phyloP scores from a whole-genome alignment of 2,329 filamentous ascomycete genomes.

The Drechslerella dactyloides region DNA sequence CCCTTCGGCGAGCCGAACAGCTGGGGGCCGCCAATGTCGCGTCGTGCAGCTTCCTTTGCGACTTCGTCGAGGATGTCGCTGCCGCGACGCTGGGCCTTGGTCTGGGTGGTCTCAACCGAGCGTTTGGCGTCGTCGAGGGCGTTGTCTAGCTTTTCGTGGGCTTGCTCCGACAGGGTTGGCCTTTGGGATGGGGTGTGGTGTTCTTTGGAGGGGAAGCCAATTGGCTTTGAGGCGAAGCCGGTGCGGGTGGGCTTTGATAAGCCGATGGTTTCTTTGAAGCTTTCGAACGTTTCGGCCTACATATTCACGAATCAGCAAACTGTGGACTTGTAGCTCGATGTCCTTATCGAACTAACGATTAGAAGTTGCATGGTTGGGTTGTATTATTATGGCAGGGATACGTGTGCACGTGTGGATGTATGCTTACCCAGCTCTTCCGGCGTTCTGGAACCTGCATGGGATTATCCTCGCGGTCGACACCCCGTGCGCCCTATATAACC shows the following conservation, averaged over 20 bases:
- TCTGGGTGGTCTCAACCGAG: slow-evolving; percentile 27
- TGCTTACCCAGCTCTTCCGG: slow-evolving; percentile 43
- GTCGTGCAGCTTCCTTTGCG: slow-evolving; percentile 24
- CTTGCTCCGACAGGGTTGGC: slow-evolving; percentile 18
- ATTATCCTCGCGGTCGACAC: slow-evolving; percentile 42
- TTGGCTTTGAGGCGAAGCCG: slow-evolving; percentile 32
- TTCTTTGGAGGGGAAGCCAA: slow-evolving; percentile 23
- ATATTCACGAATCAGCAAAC: too few species aligned
- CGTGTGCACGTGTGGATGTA: background rate
- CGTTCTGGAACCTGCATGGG: slow-evolving; percentile 27
- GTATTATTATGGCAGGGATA: background rate
- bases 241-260: too few species aligned
- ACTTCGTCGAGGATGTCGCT: slow-evolving; percentile 46
- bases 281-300: too few species aligned
- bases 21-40: slow-evolving; percentile 42
- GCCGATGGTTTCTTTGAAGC: too few species aligned
- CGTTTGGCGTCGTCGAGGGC: slow-evolving; percentile 36
- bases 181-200: slow-evolving; percentile 19
- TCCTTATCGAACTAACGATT: too few species aligned
- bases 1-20: slow-evolving; percentile 41
- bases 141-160: slow-evolving; percentile 23
- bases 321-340: too few species aligned
- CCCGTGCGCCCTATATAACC: slow-evolving; percentile 32
- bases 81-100: slow-evolving; percentile 22
- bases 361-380: too few species aligned